Base-by-base conservation (phyloP, 2,329 filamentous ascomycete species). In the Clonostachys byssicola region DNA sequence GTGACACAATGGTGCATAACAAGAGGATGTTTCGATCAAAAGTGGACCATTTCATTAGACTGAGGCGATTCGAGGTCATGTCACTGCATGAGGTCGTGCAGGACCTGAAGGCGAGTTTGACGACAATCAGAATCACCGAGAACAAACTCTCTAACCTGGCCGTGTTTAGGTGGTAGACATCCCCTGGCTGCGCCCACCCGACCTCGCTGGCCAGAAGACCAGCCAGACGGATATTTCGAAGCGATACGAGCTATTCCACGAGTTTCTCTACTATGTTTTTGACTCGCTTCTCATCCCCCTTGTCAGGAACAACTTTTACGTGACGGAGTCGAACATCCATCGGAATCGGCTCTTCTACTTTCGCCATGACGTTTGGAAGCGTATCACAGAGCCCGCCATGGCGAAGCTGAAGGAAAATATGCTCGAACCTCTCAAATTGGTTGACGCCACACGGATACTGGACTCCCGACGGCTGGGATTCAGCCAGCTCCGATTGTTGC, bases 241-340 rank as follows among this genome's bases (percentile, higher is more conserved):
- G 64, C 84, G 92, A 12, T 73, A 71, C 23, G 88, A 96, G 59
- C 75, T 97, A 0, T 80, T 96, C 43, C 68, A 83, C 46, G 94
- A 99, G 62, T 84, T 97, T 49, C 58, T 97, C 7, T 97, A 96
- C 68, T 99, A 92, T 62, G 54, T 95, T 5, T 94, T 99, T 58
- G 94, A 99, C 65, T 96, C 92, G 0, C 75, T 96, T 18, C 61
- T 99, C 47, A 88, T 97, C 56, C 92, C 94, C 10, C 75, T 99
- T 8, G 79, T 97, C 43, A 83, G 89, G 34, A 84, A 81, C 52
- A 92, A 94, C 58, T 99, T 99, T 59, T 92, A 97, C 60, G 88
- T 96, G 36, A 99, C 94, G 0, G 94, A 99, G 63, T 94, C 91
- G 0, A 91, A 83, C 52, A 74, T 75, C 2, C 83, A 96, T 60